A percentile compares a stretch with the other conserved stretches of the same genome.
These are phyloP conservation scores for Aspergillus proliferans DNA, from an alignment of 2,329 filamentous ascomycete genomes.

Conservation along the genomic window DNA sequence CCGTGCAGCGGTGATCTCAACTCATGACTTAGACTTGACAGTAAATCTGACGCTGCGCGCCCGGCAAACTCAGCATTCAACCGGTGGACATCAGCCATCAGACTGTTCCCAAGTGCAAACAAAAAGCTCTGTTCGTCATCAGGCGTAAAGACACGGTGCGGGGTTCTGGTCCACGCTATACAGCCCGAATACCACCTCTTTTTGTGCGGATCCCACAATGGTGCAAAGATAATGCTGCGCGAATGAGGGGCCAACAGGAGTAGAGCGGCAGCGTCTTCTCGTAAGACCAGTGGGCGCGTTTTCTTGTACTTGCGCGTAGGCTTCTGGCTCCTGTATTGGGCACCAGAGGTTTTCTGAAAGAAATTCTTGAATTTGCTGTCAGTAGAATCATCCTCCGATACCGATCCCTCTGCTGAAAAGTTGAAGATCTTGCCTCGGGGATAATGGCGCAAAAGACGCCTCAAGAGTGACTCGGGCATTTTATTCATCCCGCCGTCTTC, in stretches of 20 bases:
- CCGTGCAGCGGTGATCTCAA: slow-evolving; percentile 33
- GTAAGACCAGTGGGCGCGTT: slow-evolving; percentile 7
- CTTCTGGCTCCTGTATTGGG: not conserved
- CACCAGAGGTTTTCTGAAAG: not conserved
- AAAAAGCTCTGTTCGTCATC: slow-evolving; percentile 25
- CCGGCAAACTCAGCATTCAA: slow-evolving; percentile 25
- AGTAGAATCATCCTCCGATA: slow-evolving; percentile 19
- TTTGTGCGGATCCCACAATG: slow-evolving; percentile 28
- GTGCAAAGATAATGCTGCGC: slow-evolving; percentile 23
- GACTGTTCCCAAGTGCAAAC: slow-evolving; percentile 26
- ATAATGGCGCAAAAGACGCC: slow-evolving; percentile 39
- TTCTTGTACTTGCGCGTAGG: slow-evolving; percentile 7
- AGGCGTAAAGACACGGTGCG: slow-evolving; percentile 18
- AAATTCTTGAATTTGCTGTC: slow-evolving; percentile 6
- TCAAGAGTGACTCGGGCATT: slow-evolving; percentile 37
- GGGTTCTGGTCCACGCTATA: slow-evolving; percentile 23
- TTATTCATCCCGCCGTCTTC: slow-evolving; percentile 8
- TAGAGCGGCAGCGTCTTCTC: slow-evolving; percentile 15
- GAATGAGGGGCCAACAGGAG: slow-evolving; percentile 19
- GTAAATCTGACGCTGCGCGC: slow-evolving; percentile 27
- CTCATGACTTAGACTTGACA: slow-evolving; percentile 31
- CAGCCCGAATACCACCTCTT: slow-evolving; percentile 26
- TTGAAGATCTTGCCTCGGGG: slow-evolving; percentile 45
- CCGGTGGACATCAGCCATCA: slow-evolving; percentile 29
- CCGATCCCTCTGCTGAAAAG: slow-evolving; percentile 35